A percentile compares a stretch with the other conserved stretches of the same genome.
Evolutionary conservation across 192 early-diverging fungal genomes (phyloP).

Genomic region (Backusella westeae): DNA sequence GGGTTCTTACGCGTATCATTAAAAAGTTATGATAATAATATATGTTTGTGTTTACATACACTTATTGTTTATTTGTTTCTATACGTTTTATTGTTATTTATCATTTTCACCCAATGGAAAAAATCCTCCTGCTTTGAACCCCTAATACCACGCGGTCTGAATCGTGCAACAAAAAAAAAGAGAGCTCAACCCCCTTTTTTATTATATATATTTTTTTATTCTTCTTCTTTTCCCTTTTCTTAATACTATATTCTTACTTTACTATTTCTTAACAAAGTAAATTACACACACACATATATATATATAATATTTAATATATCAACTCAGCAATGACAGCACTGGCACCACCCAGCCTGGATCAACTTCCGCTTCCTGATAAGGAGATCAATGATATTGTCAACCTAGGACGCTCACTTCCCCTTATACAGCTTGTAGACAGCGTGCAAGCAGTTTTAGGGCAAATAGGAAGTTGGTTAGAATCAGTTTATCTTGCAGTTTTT

Average conservation of each 20-base stretch:
- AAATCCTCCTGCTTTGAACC: conserved; percentile 5
- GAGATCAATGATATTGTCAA: conserved; percentile 2
- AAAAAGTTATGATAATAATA: not conserved
- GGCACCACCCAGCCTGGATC: conserved; percentile 5
- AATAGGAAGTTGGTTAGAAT: conserved; percentile 47
- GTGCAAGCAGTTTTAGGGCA: not conserved
- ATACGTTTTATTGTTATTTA: not conserved
- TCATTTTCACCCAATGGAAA: not conserved
- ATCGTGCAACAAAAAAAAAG: not conserved
- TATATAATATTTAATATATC: not conserved
- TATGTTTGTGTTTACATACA: not conserved
- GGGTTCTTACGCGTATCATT: not conserved
- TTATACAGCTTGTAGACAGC: not conserved
- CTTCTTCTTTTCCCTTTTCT: not conserved
- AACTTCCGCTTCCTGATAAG: conserved; percentile 4
- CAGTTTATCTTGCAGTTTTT: conserved; percentile 51
- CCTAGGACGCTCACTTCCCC: not conserved
- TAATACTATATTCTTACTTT: not conserved
- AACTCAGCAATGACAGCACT: conserved; percentile 3
- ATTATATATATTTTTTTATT: not conserved
- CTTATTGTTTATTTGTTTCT: not conserved
- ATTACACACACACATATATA: not conserved
- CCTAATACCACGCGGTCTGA: not conserved
- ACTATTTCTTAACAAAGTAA: not conserved
- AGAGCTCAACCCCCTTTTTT: not conserved